Percentiles rank a stretch among this genome's conserved stretches.
Evolutionary conservation across 495 filamentous ascomycete genomes (phyloP).

Genomic region (Neurospora cerealis): DNA sequence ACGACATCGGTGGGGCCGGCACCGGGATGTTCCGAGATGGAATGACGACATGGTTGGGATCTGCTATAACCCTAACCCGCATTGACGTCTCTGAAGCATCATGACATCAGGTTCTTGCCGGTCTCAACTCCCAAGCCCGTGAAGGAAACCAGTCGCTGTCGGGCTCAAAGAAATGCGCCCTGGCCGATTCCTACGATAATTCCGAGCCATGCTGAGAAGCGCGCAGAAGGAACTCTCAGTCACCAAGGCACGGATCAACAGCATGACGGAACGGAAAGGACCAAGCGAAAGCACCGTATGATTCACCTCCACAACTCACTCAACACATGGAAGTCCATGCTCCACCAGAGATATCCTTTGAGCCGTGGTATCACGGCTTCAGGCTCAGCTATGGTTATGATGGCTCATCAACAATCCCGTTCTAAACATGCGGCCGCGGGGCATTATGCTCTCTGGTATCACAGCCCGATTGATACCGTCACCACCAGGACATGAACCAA

Average conservation of each 20-base stretch:
- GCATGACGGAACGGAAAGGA: neutral
- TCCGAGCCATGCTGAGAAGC: neutral
- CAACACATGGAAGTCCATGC: neutral
- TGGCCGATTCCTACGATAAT: neutral
- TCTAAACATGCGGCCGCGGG: neutral
- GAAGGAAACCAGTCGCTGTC: neutral
- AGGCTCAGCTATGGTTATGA: neutral
- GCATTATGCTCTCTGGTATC: neutral
- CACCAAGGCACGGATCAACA: neutral
- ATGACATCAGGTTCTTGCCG: neutral
- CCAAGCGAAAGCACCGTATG: neutral
- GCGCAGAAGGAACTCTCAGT: neutral
- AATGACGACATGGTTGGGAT: neutral
- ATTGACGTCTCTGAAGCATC: too few relatives aligned
- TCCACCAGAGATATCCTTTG: neutral
- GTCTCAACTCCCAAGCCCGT: neutral
- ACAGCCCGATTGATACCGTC: neutral
- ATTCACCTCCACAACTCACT: neutral
- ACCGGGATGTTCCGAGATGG: neutral
- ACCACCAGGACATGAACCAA: neutral
- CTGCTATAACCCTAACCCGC: slow-evolving; percentile 1
- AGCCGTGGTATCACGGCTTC: neutral
- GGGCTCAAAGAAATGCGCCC: neutral
- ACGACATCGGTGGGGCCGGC: neutral
- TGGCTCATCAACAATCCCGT: neutral